Evolutionary conservation across 306 rosid species (phyloP).

Genomic region (Dryas drummondii): DNA sequence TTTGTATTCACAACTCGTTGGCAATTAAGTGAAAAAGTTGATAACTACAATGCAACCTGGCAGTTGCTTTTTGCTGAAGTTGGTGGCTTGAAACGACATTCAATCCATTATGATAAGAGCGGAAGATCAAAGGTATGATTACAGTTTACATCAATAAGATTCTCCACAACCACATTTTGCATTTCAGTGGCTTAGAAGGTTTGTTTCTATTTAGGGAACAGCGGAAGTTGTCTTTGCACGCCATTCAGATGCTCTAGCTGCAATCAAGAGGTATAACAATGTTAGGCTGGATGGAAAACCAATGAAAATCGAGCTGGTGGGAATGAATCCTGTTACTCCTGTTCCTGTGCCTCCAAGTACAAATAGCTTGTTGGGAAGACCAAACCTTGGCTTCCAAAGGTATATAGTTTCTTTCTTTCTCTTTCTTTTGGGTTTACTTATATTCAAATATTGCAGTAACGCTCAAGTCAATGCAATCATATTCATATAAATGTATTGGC

Average conservation of each 20-base stretch:
- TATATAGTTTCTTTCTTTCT: slow-evolving; percentile 17
- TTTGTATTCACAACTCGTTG: slow-evolving; percentile 8
- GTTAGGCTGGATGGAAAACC: slow-evolving; percentile 58
- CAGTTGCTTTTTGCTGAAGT: slow-evolving; percentile 61
- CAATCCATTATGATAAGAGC: slow-evolving; percentile 54
- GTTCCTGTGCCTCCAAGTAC: slow-evolving; percentile 16
- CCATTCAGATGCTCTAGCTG: slow-evolving; percentile 52
- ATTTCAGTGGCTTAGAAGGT: not conserved
- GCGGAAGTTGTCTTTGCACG: slow-evolving; percentile 55
- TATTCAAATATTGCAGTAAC: not conserved
- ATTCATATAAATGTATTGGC: not conserved
- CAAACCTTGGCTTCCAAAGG: slow-evolving; percentile 32
- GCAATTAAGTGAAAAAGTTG: slow-evolving; percentile 9
- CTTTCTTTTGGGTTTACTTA: not conserved
- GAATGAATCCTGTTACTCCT: slow-evolving; percentile 30
- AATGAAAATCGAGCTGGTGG: slow-evolving; percentile 59
- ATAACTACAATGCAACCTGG: slow-evolving; percentile 2
- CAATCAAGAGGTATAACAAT: slow-evolving; percentile 54
- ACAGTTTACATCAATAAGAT: not conserved
- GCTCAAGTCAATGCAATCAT: not conserved
- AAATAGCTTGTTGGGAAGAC: slow-evolving; percentile 32
- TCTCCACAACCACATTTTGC: not conserved
- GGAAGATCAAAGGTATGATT: slow-evolving; percentile 58
- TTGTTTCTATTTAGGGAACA: slow-evolving; percentile 49
- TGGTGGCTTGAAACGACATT: slow-evolving; percentile 49